Evolutionary conservation across 192 early-diverging fungal species (phyloP).

Genomic region (Chytriomyces confervae): DNA sequence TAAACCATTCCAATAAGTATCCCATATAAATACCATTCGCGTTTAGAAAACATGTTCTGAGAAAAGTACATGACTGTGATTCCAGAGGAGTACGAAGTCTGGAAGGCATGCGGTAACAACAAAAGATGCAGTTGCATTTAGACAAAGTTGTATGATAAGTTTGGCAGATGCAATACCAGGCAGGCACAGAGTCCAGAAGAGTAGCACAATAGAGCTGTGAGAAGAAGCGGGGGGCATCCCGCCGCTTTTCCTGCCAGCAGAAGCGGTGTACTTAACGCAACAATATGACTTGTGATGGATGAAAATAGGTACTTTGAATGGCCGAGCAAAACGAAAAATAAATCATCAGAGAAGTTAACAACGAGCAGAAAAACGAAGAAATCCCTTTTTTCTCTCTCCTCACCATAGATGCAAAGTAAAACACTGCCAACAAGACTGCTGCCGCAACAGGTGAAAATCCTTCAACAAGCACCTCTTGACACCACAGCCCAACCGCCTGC

Average conservation of each 20-base stretch:
- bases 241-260: constrained; percentile 73
- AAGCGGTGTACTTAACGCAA: constrained; percentile 73
- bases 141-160: too few relatives aligned
- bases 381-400: neutral
- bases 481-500: constrained; percentile 65
- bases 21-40: constrained; percentile 69
- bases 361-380: neutral
- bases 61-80: constrained; percentile 49
- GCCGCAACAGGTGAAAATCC: constrained; percentile 49
- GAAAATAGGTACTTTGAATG: constrained; percentile 67
- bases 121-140: neutral
- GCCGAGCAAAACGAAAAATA: neutral
- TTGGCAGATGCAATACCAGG: constrained; percentile 31
- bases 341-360: constrained; percentile 11
- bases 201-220: constrained; percentile 64
- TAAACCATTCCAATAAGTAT: constrained; percentile 55
- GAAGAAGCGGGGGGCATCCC: constrained; percentile 59
- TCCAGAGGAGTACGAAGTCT: constrained; percentile 52
- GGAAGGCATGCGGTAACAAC: neutral
- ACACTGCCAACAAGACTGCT: constrained; percentile 53
- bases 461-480: constrained; percentile 36
- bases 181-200: constrained; percentile 70
- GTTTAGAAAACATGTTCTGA: constrained; percentile 62
- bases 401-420: constrained; percentile 71
- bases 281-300: constrained; percentile 73